Percentiles rank a stretch among this genome's conserved stretches.
These are phyloP conservation scores for Baorangia bicolor DNA, from an alignment of 768 basidiomycete genomes.

Conservation along the genomic window DNA sequence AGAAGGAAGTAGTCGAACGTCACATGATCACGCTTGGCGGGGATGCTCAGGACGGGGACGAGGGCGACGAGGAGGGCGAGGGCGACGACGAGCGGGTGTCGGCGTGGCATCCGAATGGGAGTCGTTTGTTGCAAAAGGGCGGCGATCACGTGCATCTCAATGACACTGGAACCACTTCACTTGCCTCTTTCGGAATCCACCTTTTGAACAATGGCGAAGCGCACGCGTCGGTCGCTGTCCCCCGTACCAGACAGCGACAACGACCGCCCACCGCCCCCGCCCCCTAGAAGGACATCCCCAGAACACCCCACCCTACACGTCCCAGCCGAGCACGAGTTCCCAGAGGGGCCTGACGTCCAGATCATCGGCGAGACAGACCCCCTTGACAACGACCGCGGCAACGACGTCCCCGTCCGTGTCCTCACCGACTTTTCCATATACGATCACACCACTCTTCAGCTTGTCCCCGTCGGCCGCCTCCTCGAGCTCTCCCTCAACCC, in stretches of 20 bases:
- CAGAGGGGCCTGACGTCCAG: conserved; percentile 42
- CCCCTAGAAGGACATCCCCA: conserved; percentile 1
- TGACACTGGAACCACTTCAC: too few species aligned
- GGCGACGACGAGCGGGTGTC: conserved; percentile 8
- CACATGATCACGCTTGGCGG: conserved; percentile 48
- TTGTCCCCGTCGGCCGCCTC: conserved; percentile 44
- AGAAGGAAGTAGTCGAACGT: conserved; percentile 83
- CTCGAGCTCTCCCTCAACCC: conserved; percentile 29
- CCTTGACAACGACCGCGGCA: conserved; percentile 27
- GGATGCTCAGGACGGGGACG: conserved; percentile 5
- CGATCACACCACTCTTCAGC: conserved; percentile 33
- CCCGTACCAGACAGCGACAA: conserved; percentile 18
- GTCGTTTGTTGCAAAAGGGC: not conserved
- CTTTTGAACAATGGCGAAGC: conserved; percentile 25
- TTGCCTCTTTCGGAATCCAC: conserved; percentile 1
- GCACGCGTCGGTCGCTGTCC: conserved; percentile 24
- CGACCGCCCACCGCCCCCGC: conserved; percentile 7
- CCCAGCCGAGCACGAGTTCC: conserved; percentile 31
- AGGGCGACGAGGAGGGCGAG: conserved; percentile 7
- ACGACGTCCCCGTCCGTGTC: conserved; percentile 54
- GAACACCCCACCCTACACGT: conserved; percentile 15
- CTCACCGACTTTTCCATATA: conserved; percentile 58
- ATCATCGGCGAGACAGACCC: conserved; percentile 43
- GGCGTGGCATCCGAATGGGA: conserved; percentile 8
- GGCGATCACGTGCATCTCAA: conserved; percentile 12